Percentiles rank a stretch among this genome's conserved stretches.
Conservation (phyloP, 2,329 filamentous ascomycete genomes). For the Cladosporium sp. region DNA sequence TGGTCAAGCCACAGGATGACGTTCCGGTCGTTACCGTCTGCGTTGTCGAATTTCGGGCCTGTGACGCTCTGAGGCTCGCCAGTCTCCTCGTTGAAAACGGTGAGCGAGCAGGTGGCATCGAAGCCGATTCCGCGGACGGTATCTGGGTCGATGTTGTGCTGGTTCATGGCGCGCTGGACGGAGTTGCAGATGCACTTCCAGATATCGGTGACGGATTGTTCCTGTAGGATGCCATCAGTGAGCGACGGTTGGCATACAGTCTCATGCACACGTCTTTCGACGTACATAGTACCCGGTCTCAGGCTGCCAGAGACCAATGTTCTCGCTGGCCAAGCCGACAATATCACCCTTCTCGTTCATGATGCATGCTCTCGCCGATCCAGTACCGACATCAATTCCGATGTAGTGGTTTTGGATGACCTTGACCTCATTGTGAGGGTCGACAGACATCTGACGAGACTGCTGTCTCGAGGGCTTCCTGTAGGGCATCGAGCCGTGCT, state of each 20-base stretch:
- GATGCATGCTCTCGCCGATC: slow-evolving; percentile 91
- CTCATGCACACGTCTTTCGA: neutral
- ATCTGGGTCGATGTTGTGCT: slow-evolving; percentile 71
- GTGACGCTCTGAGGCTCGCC: slow-evolving; percentile 91
- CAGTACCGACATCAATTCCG: slow-evolving; percentile 94
- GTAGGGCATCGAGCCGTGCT: slow-evolving; percentile 25
- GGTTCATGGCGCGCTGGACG: slow-evolving; percentile 74
- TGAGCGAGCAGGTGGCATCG: slow-evolving; percentile 93
- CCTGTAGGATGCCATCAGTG: slow-evolving; percentile 53
- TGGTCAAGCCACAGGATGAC: slow-evolving; percentile 98
- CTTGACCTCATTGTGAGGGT: slow-evolving; percentile 54
- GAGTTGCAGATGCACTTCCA: slow-evolving; percentile 92
- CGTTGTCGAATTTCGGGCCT: slow-evolving; percentile 73
- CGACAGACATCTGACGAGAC: slow-evolving; percentile 46
- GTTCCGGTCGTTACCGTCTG: slow-evolving; percentile 80
- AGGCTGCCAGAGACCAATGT: slow-evolving; percentile 51
- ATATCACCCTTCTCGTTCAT: slow-evolving; percentile 92
- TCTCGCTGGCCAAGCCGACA: slow-evolving; percentile 53
- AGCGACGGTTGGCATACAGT: neutral
- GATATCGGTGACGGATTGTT: slow-evolving; percentile 97
- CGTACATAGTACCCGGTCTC: slow-evolving; percentile 53
- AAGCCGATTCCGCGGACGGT: slow-evolving; percentile 90
- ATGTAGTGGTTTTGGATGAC: slow-evolving; percentile 62
- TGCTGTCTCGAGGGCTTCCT: slow-evolving; percentile 33
- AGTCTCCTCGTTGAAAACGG: slow-evolving; percentile 84